Evolutionary conservation across 352 stramenopile genomes (phyloP).

Genomic region (Globisporangium yorkense): DNA sequence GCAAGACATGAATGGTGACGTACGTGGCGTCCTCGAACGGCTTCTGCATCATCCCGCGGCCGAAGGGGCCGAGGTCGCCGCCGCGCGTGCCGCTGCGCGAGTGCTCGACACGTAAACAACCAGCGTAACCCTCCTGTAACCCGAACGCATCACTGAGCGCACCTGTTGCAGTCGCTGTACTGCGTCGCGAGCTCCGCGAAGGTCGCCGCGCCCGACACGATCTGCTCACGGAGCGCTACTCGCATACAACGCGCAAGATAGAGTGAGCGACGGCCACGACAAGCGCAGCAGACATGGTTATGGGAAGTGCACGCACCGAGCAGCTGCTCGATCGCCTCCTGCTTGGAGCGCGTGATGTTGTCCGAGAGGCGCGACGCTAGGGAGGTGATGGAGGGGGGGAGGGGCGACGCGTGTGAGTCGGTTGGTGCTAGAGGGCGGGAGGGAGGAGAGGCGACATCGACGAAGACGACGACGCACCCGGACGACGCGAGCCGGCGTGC

Average conservation of each 20-base stretch:
- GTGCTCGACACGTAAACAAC: not conserved
- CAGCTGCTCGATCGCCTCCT: slow-evolving; percentile 87
- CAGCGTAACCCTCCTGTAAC: not conserved
- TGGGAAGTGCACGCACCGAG: slow-evolving; percentile 24
- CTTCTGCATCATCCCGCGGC: slow-evolving; percentile 89
- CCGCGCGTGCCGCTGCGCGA: slow-evolving; percentile 53
- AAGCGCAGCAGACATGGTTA: slow-evolving; percentile 5
- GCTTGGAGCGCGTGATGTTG: slow-evolving; percentile 88
- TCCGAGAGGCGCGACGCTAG: slow-evolving; percentile 84
- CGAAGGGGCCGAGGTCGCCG: slow-evolving; percentile 89
- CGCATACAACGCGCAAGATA: not conserved
- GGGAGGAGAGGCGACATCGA: slow-evolving; percentile 16
- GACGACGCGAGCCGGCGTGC: slow-evolving; percentile 87
- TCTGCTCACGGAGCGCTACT: slow-evolving; percentile 68
- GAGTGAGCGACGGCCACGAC: not conserved
- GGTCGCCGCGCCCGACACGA: slow-evolving; percentile 68
- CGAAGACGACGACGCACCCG: slow-evolving; percentile 27
- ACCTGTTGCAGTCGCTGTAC: slow-evolving; percentile 82
- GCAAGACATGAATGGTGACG: not conserved
- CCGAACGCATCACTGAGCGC: not conserved
- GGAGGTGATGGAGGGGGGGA: not conserved
- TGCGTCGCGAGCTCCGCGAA: slow-evolving; percentile 78
- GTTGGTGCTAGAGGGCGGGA: slow-evolving; percentile 23
- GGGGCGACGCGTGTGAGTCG: slow-evolving; percentile 1
- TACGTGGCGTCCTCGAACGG: slow-evolving; percentile 88